Percentiles rank a stretch among this genome's conserved stretches.
phyloP scores from a whole-genome alignment of 768 basidiomycete species.

The Lentinus brumalis region DNA sequence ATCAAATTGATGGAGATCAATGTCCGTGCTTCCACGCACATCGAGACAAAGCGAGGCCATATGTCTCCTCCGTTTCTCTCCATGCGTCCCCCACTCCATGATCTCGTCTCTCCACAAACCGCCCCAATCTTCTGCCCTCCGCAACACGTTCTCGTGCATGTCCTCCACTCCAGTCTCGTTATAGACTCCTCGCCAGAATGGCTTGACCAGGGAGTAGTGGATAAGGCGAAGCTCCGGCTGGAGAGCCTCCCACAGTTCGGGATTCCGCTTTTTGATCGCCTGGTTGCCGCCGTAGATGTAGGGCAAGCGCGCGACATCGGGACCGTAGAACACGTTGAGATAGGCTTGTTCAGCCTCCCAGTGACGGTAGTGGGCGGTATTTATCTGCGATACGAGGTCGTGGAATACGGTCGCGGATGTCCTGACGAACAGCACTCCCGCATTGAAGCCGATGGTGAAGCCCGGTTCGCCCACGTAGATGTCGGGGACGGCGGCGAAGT shows the following conservation, averaged over 20 bases:
- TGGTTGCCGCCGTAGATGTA: slow-evolving; percentile 42
- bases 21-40: slow-evolving; percentile 7
- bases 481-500: slow-evolving; percentile 44
- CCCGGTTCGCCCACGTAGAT: slow-evolving; percentile 31
- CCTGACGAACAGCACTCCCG: slow-evolving; percentile 37
- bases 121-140: slow-evolving; percentile 17
- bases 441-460: slow-evolving; percentile 40
- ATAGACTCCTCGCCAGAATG: slow-evolving; percentile 15
- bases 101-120: slow-evolving; percentile 34
- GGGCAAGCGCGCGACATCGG: slow-evolving; percentile 35
- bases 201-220: slow-evolving; percentile 39
- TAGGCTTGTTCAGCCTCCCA: slow-evolving; percentile 40
- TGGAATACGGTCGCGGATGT: slow-evolving; percentile 31
- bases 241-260: slow-evolving; percentile 34
- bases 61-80: slow-evolving; percentile 24
- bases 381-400: slow-evolving; percentile 34
- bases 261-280: slow-evolving; percentile 35
- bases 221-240: slow-evolving; percentile 35
- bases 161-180: slow-evolving; percentile 23
- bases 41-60: not conserved
- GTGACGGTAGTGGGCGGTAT: slow-evolving; percentile 31
- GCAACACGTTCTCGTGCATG: slow-evolving; percentile 20
- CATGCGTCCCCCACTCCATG: slow-evolving; percentile 36
- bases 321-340: slow-evolving; percentile 39
- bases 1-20: not conserved